These are phyloP conservation scores for Fusarium fracticaudum DNA, from an alignment of 2,329 filamentous ascomycete genomes.

Conservation along the genomic window DNA sequence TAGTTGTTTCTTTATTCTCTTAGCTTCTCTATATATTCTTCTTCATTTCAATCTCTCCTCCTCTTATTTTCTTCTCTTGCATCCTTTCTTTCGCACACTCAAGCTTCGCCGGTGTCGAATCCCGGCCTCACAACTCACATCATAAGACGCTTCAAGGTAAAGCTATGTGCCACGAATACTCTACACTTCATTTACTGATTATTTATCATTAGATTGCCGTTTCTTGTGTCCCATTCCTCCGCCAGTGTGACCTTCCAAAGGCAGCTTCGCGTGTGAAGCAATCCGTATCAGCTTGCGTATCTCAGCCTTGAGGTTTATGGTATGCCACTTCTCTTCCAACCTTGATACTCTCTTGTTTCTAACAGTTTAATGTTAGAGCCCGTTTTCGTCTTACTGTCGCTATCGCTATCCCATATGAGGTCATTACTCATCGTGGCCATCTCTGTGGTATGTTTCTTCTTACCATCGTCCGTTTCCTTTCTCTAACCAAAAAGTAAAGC, in stretches of 20 bases:
- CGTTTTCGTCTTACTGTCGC: background rate
- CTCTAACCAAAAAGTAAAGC: no score
- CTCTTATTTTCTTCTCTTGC: background rate
- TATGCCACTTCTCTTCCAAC: background rate
- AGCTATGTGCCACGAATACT: no score
- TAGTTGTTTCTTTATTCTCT: background rate
- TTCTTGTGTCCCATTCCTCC: no score
- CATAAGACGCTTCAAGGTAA: background rate
- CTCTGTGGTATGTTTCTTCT: background rate
- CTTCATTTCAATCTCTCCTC: background rate
- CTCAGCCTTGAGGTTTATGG: background rate
- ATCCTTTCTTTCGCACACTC: background rate
- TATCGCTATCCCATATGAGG: no score
- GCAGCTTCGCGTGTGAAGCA: background rate
- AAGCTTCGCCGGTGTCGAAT: background rate
- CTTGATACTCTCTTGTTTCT: background rate
- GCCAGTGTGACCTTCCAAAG: background rate
- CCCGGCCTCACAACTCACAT: background rate
- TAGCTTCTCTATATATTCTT: no score
- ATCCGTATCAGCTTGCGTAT: no score
- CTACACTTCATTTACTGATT: background rate
- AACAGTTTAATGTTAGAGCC: background rate
- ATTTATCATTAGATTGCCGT: no score
- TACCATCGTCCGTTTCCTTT: background rate
- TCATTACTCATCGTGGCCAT: background rate